phyloP scores from a whole-genome alignment of 2,329 filamentous ascomycete genomes.

The Calonectria pauciramosa region DNA sequence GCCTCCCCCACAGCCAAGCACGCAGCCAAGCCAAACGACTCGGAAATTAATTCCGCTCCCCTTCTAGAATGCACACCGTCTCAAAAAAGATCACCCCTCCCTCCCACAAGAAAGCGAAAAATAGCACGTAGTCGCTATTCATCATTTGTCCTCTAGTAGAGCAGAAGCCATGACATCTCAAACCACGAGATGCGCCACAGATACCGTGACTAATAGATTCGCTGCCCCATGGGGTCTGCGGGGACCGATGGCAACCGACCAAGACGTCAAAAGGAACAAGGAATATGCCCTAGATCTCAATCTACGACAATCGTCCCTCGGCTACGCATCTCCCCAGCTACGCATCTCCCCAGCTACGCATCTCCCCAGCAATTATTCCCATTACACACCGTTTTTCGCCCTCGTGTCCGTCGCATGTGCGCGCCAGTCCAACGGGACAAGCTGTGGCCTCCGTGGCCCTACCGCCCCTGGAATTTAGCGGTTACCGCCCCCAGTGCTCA shows the following conservation, averaged over 20 bases:
- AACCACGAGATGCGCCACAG: not conserved
- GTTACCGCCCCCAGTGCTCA: not conserved
- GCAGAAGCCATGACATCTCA: not conserved
- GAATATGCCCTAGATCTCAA: not conserved
- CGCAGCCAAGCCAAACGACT: not conserved
- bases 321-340: not conserved
- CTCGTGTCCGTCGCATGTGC: not conserved
- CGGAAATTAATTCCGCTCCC: not conserved
- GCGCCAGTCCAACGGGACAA: not conserved
- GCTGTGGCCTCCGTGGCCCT: not conserved
- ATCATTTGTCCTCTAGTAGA: not conserved
- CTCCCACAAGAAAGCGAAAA: not conserved
- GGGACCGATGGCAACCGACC: not conserved
- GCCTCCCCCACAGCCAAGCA: constrained; percentile 6
- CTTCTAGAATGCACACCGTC: not conserved
- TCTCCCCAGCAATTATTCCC: not conserved
- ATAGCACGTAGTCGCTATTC: not conserved
- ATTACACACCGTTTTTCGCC: not conserved
- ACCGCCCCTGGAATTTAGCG: not conserved
- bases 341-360: not conserved
- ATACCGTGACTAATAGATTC: not conserved
- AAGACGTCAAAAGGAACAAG: not conserved
- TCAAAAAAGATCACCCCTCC: not conserved
- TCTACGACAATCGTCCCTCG: not conserved
- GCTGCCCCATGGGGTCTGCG: constrained; percentile 3